These are phyloP conservation scores for Sporisorium scitamineum DNA, from an alignment of 1,284 basidiomycete species.

Conservation along the genomic window DNA sequence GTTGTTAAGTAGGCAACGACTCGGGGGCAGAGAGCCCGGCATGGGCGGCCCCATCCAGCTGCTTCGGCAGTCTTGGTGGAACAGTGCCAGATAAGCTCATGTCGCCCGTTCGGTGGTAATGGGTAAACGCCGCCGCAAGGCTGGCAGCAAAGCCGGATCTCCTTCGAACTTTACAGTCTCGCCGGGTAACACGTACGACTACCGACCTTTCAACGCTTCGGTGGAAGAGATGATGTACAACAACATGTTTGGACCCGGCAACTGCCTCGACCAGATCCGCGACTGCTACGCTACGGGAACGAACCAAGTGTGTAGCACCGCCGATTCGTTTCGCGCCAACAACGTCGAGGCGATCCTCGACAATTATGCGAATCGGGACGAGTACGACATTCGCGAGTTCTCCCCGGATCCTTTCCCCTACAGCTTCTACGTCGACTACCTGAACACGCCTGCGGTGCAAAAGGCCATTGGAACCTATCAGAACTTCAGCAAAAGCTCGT, in stretches of 20 bases:
- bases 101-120: no score
- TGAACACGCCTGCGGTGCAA: slow-evolving; percentile 47
- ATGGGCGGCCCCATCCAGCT: no score
- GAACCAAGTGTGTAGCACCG: slow-evolving; percentile 50
- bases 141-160: no score
- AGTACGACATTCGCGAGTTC: slow-evolving; percentile 58
- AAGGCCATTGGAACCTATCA: slow-evolving; percentile 55
- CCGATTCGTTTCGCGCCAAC: slow-evolving; percentile 52
- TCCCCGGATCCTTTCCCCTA: slow-evolving; percentile 59
- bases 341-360: slow-evolving; percentile 49
- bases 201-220: slow-evolving; percentile 44
- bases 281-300: slow-evolving; percentile 45
- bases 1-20: no score
- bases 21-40: no score
- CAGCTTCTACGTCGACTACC: slow-evolving; percentile 50
- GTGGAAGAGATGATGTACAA: slow-evolving; percentile 43
- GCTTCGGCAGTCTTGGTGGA: no score
- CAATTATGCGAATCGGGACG: slow-evolving; percentile 48
- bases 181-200: slow-evolving; percentile 56
- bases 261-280: slow-evolving; percentile 55
- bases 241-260: slow-evolving; percentile 49
- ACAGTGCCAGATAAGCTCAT: no score
- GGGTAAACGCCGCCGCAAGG: no score
- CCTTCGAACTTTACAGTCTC: slow-evolving; percentile 58
- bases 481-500: slow-evolving; percentile 51